Base-by-base conservation (phyloP, 257 asterid species). In the Capsicum baccatum region DNA sequence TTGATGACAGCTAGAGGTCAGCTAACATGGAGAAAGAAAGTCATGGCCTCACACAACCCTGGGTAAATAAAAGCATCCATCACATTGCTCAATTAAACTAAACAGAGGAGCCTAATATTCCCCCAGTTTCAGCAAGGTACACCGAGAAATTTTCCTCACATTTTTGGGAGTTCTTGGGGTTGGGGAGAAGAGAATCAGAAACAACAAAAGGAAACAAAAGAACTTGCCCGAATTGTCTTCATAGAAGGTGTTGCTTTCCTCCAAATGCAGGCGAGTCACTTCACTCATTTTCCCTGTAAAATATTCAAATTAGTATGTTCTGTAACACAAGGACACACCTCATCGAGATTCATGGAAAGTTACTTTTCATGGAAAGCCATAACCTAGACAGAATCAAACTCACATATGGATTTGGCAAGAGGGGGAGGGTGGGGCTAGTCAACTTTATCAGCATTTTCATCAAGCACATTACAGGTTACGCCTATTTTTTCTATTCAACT, bases 211-310 rank as follows among this genome's bases (percentile, higher is more conserved):
- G 35, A 17, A 70, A 44, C 15, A 19, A 76, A 80, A 42, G 59
- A 60, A 85, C 89, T 87, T 91, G 94, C 98, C 94, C 79, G 87
- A 88, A 87, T 85, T 89, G 71, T 91, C 97, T 81, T 92, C 98
- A 69, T 84, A 91, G 63, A 85, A 87, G 86, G 86, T 78, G 84
- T 69, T 89, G 84, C 71, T 84, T 81, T 90, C 95, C 90, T 94
- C 98, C 84, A 88, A 90, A 47, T 69, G 90, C 86, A 85, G 83
- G 63, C 89, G 89, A 80, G 89, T 76, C 85, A 71, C 83, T 83
- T 92, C 94, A 82, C 83, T 87, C 86, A 86, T 86, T 85, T 87
- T 92, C 87, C 82, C 98, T 96, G 95, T 80, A 84, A 85, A 81
- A 85, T 35, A 79, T 80, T 83, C 83, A 67, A 85, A 59, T 79